Evolutionary conservation across 176 grass and related monocot genomes (phyloP).

Genomic region (sorghum (Sorghum bicolor)): DNA sequence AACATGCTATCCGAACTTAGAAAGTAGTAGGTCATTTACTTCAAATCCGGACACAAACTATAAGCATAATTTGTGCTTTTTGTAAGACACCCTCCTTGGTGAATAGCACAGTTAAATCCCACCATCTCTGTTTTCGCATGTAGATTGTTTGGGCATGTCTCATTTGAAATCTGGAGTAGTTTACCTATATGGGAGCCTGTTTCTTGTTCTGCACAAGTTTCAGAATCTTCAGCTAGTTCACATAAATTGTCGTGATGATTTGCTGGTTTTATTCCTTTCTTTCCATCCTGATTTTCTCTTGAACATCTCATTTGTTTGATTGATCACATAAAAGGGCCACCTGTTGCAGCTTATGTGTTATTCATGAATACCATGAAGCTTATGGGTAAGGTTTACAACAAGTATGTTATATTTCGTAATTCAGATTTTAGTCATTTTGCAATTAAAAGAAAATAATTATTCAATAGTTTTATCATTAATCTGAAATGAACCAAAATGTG

Average conservation of each 20-base stretch:
- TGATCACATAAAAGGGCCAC: not conserved
- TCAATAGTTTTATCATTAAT: not conserved
- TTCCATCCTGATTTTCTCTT: not conserved
- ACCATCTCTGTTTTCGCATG: not conserved
- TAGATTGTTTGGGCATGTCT: not conserved
- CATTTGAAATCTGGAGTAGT: not conserved
- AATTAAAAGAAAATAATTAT: not conserved
- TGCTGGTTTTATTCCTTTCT: not conserved
- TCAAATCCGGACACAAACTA: not conserved
- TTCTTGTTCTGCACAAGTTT: slow-evolving; percentile 2
- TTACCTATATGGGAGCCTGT: not conserved
- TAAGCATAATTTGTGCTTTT: slow-evolving; percentile 1
- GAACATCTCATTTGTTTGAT: not conserved
- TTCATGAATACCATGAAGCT: slow-evolving; percentile 1
- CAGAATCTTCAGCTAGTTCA: slow-evolving; percentile 11
- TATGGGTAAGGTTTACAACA: not conserved
- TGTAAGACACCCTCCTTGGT: not conserved
- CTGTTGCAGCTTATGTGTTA: not conserved
- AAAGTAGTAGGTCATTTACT: not conserved
- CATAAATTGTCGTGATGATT: not conserved
- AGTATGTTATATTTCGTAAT: not conserved
- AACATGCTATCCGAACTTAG: not conserved
- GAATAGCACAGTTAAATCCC: not conserved
- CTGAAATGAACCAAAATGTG: slow-evolving; percentile 11
- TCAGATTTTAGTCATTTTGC: not conserved